Base-by-base conservation (phyloP, 2,329 filamentous ascomycete species). In the Paraphaeosphaeria minitans region DNA sequence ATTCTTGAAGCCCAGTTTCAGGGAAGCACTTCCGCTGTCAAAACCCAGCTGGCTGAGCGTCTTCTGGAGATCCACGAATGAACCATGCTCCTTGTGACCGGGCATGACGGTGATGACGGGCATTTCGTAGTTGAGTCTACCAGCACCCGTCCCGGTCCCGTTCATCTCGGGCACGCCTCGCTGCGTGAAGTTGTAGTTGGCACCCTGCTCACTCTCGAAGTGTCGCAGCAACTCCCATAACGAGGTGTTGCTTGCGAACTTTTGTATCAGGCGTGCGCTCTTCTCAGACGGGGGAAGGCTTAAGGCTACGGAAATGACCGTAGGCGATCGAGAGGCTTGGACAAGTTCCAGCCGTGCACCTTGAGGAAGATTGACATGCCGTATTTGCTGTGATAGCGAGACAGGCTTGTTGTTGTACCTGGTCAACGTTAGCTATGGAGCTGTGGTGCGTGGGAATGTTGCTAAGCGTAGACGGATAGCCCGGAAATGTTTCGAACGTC, bases 261-360 rank as follows among this genome's bases (percentile, higher is more conserved):
- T 97, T 73, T 95, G 89, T 56, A 88, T 86, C 42, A 96, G 78
- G 31, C 93, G 87, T 24, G 87, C 86, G 64, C 86, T 87, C 1
- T 87, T 87, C 72, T 95, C 90, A 22, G 88, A 85, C 37, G 88
- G 84, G 3, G 92, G 91, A 29, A 97, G 81, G 72, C 96, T 91
- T 13, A 99, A 81, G n/a, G 92, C 94, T 43, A 99, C 89, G 42
- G 90, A 93, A 56, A 99, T 89, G 49, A 90, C 89, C 1, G 92
- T 89, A 0, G 93, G 90, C 0, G 93, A 95, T 57, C 91, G 91
- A 47, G 93, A 95, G 59, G 90, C 88, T 72, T 92, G 88, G 22
- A 97, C 89, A 51, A 99, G 90, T 73, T 98, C 93, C 58, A 99
- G 87, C 74, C 96, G 96, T 59, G 95, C 94, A 61, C 95, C 95